Evolutionary conservation across 345 rosid species (phyloP).

Genomic region (Turnera subulata): DNA sequence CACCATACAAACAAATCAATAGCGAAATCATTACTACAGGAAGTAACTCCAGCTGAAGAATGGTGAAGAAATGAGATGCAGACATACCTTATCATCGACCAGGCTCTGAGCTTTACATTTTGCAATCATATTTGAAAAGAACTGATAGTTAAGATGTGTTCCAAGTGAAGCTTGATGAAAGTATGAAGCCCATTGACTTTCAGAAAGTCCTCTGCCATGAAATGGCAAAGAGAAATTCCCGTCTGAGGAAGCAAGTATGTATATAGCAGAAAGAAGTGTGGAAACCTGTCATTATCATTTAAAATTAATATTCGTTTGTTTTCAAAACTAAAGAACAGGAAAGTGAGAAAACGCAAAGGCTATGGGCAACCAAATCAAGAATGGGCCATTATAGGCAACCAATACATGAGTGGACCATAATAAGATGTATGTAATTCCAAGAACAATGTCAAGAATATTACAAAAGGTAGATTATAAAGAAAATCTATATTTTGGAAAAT

Average conservation of each 20-base stretch:
- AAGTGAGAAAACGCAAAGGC: too few relatives aligned
- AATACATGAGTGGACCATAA: too few relatives aligned
- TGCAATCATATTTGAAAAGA: slow-evolving; percentile 43
- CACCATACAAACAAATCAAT: neutral
- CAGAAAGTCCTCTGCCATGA: slow-evolving; percentile 49
- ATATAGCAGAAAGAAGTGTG: slow-evolving; percentile 60
- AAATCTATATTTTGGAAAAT: too few relatives aligned
- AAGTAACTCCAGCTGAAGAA: slow-evolving; percentile 3
- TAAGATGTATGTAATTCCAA: too few relatives aligned
- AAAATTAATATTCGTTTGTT: neutral
- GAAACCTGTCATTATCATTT: slow-evolving; percentile 53
- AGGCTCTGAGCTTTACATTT: slow-evolving; percentile 25
- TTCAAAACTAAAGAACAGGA: too few relatives aligned
- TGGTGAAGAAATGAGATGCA: neutral
- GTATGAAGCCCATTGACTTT: slow-evolving; percentile 86
- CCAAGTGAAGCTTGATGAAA: slow-evolving; percentile 97
- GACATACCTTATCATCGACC: slow-evolving; percentile 42
- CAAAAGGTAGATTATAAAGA: too few relatives aligned
- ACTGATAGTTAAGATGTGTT: slow-evolving; percentile 57
- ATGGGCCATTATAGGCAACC: too few relatives aligned
- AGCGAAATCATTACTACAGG: neutral
- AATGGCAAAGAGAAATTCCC: slow-evolving; percentile 38
- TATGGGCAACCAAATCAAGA: too few relatives aligned
- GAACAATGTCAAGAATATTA: too few relatives aligned
- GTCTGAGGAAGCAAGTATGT: slow-evolving; percentile 54